These are phyloP conservation scores for Cutaneotrichosporon arboriforme DNA, from an alignment of 1,284 basidiomycete genomes.

Conservation along the genomic window DNA sequence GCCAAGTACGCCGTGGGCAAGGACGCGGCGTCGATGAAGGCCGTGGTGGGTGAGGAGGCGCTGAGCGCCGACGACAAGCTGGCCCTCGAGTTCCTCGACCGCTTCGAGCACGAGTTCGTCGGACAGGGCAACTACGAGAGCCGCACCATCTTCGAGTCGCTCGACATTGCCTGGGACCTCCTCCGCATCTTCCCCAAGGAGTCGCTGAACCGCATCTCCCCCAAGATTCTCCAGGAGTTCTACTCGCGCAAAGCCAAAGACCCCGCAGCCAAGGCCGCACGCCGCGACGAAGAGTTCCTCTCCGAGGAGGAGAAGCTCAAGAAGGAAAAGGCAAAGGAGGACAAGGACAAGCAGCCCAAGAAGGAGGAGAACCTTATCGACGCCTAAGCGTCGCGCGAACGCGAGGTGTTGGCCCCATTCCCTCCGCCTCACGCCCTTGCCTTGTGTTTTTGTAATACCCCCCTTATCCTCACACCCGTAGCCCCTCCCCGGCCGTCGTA, in stretches of 20 bases:
- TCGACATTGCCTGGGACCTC: constrained; percentile 95
- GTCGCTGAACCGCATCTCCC: constrained; percentile 91
- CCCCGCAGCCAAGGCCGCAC: constrained; percentile 6
- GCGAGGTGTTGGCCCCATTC: too few relatives aligned
- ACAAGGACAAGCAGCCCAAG: not conserved
- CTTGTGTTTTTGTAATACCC: too few relatives aligned
- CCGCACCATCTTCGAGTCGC: constrained; percentile 92
- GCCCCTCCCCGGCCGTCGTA: too few relatives aligned
- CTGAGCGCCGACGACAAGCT: constrained; percentile 56
- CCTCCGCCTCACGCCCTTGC: not conserved
- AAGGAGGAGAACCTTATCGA: constrained; percentile 19
- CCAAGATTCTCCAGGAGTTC: constrained; percentile 50
- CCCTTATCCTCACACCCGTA: too few relatives aligned
- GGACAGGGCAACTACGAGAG: constrained; percentile 95
- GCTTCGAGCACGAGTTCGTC: constrained; percentile 91
- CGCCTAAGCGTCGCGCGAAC: too few relatives aligned
- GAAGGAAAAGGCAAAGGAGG: constrained; percentile 5
- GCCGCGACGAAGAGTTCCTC: not conserved
- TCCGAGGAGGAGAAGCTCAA: not conserved
- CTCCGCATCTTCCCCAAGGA: constrained; percentile 99
- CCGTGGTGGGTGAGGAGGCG: constrained; percentile 98
- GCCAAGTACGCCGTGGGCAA: constrained; percentile 96
- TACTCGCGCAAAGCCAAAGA: constrained; percentile 22
- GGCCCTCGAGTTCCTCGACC: constrained; percentile 85
- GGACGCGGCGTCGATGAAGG: constrained; percentile 98